Percentiles rank a stretch among this genome's conserved stretches.
Evolutionary conservation across 306 rosid genomes (phyloP).

Genomic region (Cucurbita argyrosperma): DNA sequence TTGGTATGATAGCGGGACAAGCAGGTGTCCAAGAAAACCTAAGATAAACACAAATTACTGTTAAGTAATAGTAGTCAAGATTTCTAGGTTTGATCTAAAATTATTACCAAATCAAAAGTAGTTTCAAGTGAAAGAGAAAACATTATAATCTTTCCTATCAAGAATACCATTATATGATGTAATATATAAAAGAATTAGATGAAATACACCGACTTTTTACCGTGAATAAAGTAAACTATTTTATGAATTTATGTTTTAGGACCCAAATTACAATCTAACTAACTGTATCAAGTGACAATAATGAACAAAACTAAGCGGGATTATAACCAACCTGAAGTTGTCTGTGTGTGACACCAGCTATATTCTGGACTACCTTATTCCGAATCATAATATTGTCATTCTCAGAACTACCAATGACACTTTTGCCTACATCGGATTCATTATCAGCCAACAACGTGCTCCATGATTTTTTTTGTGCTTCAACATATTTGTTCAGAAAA

Average conservation of each 20-base stretch:
- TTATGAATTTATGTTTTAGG: not conserved
- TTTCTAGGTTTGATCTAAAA: not conserved
- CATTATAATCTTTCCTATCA: not conserved
- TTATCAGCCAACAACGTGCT: conserved; percentile 12
- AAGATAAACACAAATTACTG: not conserved
- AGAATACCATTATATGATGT: not conserved
- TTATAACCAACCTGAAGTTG: conserved; percentile 62
- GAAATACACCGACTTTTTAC: not conserved
- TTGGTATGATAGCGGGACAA: conserved; percentile 64
- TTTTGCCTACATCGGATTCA: not conserved
- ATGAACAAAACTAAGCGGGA: not conserved
- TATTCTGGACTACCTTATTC: conserved; percentile 35
- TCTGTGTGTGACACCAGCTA: conserved; percentile 47
- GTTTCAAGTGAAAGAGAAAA: not conserved
- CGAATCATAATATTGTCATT: conserved; percentile 18
- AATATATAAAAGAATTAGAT: not conserved
- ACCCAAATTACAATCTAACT: not conserved
- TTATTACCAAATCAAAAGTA: not conserved
- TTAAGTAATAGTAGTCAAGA: not conserved
- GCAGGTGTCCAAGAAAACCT: conserved; percentile 80
- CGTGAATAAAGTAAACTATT: not conserved
- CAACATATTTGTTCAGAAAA: conserved; percentile 33
- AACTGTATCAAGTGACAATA: not conserved
- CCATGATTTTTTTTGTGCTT: conserved; percentile 15
- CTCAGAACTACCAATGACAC: not conserved